These are phyloP conservation scores for Hypoxylon intermedium DNA, from an alignment of 495 filamentous ascomycete species.

Conservation along the genomic window DNA sequence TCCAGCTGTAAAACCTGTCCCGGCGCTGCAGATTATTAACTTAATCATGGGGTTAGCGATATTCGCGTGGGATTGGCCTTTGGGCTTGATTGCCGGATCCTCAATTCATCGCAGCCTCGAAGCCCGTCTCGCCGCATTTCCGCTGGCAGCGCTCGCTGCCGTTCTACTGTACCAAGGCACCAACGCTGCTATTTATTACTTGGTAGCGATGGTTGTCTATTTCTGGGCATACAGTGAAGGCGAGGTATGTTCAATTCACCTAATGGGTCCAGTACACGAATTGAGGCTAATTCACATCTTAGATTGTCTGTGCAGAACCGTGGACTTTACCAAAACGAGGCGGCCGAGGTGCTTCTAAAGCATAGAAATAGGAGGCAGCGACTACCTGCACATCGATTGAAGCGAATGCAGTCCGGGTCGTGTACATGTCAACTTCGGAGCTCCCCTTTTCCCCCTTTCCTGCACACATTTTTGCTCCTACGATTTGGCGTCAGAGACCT, in stretches of 20 bases:
- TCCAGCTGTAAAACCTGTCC: constrained; percentile 80
- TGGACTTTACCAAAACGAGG: constrained; percentile 60
- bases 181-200: constrained; percentile 90
- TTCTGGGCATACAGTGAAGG: constrained; percentile 98
- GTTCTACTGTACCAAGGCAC: constrained; percentile 89
- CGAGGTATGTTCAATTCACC: constrained; percentile 72
- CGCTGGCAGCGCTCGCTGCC: constrained; percentile 75
- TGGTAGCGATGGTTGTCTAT: constrained; percentile 85
- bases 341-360: constrained; percentile 44
- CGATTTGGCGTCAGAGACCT: constrained; percentile 1
- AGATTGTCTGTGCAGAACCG: constrained; percentile 60
- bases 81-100: constrained; percentile 70
- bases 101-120: constrained; percentile 86
- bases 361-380: constrained; percentile 33
- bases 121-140: constrained; percentile 80
- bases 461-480: not conserved
- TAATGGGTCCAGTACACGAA: not conserved
- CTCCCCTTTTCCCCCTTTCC: not conserved
- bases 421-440: constrained; percentile 23
- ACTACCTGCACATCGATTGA: constrained; percentile 10
- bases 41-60: constrained; percentile 84
- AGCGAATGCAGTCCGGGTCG: constrained; percentile 20
- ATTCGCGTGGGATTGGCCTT: constrained; percentile 90
- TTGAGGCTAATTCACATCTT: constrained; percentile 15
- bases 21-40: constrained; percentile 93